These are phyloP conservation scores for Teunomyces pallodes DNA, from an alignment of 805 yeast genomes.

Conservation along the genomic window DNA sequence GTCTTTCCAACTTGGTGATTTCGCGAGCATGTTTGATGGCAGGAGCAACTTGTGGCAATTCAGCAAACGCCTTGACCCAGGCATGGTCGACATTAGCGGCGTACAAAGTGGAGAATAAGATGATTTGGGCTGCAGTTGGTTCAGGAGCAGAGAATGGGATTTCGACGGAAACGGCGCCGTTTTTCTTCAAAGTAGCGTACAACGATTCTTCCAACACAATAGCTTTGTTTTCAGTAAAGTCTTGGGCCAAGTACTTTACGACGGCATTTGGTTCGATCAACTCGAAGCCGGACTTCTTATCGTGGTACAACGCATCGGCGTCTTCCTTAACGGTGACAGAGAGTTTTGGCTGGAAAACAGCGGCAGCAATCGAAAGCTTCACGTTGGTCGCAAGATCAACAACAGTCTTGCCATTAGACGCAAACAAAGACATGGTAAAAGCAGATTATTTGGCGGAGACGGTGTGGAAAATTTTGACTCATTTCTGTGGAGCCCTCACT, in stretches of 20 bases:
- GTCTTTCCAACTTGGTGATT: conserved; percentile 43
- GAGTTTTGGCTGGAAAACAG: conserved; percentile 12
- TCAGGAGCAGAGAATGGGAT: conserved; percentile 20
- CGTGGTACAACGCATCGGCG: conserved; percentile 26
- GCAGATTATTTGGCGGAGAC: not conserved
- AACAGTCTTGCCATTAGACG: conserved; percentile 10
- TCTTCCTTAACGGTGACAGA: conserved; percentile 21
- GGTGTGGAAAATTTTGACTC: conserved; percentile 2
- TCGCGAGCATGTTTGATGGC: conserved; percentile 49
- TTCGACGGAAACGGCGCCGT: conserved; percentile 20
- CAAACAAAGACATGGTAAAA: conserved; percentile 5
- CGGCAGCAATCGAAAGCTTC: conserved; percentile 23
- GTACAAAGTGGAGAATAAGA: conserved; percentile 57
- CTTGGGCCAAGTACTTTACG: conserved; percentile 57
- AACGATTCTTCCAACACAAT: conserved; percentile 40
- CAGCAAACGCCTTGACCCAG: conserved; percentile 46
- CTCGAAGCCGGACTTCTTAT: conserved; percentile 40
- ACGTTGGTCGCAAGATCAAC: conserved; percentile 22
- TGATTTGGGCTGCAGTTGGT: conserved; percentile 50
- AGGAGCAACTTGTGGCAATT: conserved; percentile 36
- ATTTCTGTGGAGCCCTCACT: not conserved
- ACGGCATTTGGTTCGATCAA: conserved; percentile 68
- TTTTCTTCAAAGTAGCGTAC: conserved; percentile 37
- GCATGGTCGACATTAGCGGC: conserved; percentile 10
- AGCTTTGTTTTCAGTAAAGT: conserved; percentile 37